These are phyloP conservation scores for Telopea speciosissima DNA, from an alignment of 177 flowering plant genomes.

Conservation along the genomic window DNA sequence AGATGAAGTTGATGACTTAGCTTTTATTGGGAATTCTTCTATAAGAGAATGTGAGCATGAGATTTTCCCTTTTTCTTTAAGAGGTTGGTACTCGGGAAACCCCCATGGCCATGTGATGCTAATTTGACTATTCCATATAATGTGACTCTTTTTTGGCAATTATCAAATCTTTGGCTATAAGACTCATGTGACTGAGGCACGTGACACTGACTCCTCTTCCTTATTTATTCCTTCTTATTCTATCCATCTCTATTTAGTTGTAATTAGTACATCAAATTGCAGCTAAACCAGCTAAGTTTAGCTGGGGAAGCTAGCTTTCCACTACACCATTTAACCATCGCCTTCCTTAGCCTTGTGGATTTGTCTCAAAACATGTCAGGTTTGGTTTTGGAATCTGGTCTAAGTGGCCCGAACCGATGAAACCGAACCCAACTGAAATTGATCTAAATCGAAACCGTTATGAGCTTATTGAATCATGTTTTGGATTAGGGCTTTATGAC, in stretches of 20 bases:
- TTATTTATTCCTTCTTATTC: conserved; percentile 3
- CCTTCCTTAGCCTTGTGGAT: not conserved
- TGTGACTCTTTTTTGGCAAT: conserved; percentile 15
- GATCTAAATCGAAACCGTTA: no score
- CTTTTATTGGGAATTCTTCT: not conserved
- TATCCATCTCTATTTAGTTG: conserved; percentile 5
- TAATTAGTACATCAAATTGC: no score
- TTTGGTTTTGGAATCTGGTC: no score
- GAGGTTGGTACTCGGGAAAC: conserved; percentile 24
- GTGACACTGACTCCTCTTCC: conserved; percentile 26
- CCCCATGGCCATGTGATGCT: conserved; percentile 41
- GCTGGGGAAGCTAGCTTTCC: conserved; percentile 25
- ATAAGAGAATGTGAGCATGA: not conserved
- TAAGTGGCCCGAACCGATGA: no score
- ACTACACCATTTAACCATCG: conserved; percentile 9
- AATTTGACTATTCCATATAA: conserved; percentile 25
- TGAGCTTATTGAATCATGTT: no score
- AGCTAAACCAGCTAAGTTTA: conserved; percentile 8
- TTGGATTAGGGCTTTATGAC: no score
- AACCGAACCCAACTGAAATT: no score
- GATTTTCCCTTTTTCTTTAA: conserved; percentile 10
- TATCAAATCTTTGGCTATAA: conserved; percentile 9
- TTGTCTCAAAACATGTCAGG: not conserved
- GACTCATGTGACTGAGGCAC: conserved; percentile 36
- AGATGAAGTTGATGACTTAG: not conserved